Base-by-base conservation (phyloP, 441 rosid genomes). In the Bruguiera hainesii region DNA sequence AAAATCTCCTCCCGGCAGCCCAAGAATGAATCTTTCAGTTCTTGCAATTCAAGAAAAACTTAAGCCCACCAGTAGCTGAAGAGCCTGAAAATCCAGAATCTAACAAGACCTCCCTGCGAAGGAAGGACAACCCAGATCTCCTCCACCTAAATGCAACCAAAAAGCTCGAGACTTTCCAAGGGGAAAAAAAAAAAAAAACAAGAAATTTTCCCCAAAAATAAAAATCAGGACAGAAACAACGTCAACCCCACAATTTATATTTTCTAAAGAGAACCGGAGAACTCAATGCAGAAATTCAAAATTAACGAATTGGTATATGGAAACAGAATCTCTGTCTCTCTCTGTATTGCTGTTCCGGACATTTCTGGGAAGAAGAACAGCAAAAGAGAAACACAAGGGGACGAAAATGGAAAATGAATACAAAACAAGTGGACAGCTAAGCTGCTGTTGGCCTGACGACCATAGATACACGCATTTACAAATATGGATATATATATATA, bases 391-490 rank as follows among this genome's bases (percentile, higher is more conserved):
- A 35, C 19, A 11, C 39, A 56, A 55, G 19, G 20, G 33, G 15
- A 52, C 59, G 26, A 73, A 56, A 26, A 69, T 23, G 64, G 30
- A 66, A 56, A 56, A 74, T 19, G 63, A 72, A 70, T 60, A 83
- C 66, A 73, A 71, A 83, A 85, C 78, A 80, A 84, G 88, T 75
- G 86, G 90, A 83, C 96, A 85, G 92, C 94, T 85, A 85, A 76
- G 80, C 80, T 71, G 77, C 56, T 48, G 65, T 68, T 79, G 80
- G 70, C 78, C 64, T 70, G 76, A 73, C 76, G 69, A 63, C 60
- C 63, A 39, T 66, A 73, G 57, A 39, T 63, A 52, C 28, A 61
- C 33, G 20, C 30, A 53, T 48, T 21, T 63, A 61, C 51, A 8
- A 37, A 18, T 21, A 29, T 1, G 31, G 8, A 46, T 50, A 25